Evolutionary conservation across 2,329 filamentous ascomycete species (phyloP).

Genomic region (Pseudogymnoascus sp.): DNA sequence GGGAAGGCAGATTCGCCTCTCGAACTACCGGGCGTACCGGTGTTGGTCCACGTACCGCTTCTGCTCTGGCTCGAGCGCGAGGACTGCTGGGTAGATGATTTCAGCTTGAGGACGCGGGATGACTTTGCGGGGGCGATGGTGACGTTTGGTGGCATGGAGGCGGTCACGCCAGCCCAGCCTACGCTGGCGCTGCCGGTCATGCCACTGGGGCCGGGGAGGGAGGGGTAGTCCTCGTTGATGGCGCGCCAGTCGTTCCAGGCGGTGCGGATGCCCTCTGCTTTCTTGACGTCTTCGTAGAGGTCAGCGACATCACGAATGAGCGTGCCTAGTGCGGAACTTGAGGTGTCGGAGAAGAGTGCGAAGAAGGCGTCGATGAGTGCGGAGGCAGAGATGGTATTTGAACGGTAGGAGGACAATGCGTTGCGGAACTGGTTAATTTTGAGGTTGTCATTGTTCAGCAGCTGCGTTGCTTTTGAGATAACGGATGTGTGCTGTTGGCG

Average conservation of each 20-base stretch:
- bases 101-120: conserved; percentile 54
- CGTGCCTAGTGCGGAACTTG: conserved; percentile 74
- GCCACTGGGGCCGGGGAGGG: conserved; percentile 66
- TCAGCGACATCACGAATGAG: conserved; percentile 87
- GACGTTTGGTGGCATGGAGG: conserved; percentile 26
- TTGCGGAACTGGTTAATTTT: conserved; percentile 74
- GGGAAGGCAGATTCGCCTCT: background rate
- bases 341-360: conserved; percentile 69
- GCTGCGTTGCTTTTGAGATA: conserved; percentile 71
- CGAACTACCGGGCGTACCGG: conserved; percentile 20
- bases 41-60: conserved; percentile 43
- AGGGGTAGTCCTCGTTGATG: conserved; percentile 92
- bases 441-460: conserved; percentile 66
- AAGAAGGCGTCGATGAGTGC: conserved; percentile 85
- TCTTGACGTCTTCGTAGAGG: conserved; percentile 75
- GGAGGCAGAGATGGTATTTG: conserved; percentile 58
- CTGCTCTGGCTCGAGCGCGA: conserved; percentile 50
- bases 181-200: conserved; percentile 45
- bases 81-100: conserved; percentile 62
- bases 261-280: conserved; percentile 64
- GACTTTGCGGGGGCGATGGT: conserved; percentile 51
- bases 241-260: conserved; percentile 95
- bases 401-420: conserved; percentile 71
- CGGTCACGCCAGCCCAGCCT: conserved; percentile 26
- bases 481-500: conserved; percentile 74